Percentiles rank a stretch among this genome's conserved stretches.
These are phyloP conservation scores for Kingdonia uniflora DNA, from an alignment of 164 flowering plant genomes.

Conservation along the genomic window DNA sequence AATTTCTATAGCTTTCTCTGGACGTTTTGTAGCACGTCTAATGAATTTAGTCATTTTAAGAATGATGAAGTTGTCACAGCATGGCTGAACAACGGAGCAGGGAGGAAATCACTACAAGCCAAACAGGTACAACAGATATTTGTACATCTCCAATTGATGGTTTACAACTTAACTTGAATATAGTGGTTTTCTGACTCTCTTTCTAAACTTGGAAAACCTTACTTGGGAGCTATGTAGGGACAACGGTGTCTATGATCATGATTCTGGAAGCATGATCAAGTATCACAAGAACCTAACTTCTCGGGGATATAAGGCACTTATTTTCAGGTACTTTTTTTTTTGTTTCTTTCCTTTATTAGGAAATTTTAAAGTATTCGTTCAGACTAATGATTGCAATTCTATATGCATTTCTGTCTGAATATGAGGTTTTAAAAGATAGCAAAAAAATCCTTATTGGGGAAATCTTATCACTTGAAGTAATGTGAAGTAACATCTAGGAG, in stretches of 20 bases:
- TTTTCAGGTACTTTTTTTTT: constrained; percentile 47
- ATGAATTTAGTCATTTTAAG: constrained; percentile 22
- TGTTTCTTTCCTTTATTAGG: too few relatives aligned
- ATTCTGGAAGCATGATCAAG: constrained; percentile 88
- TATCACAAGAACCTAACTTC: constrained; percentile 80
- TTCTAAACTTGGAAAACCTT: constrained; percentile 22
- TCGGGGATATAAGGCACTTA: constrained; percentile 67
- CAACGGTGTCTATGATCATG: constrained; percentile 37
- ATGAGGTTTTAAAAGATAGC: too few relatives aligned
- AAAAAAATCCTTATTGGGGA: too few relatives aligned
- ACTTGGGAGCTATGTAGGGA: constrained; percentile 79
- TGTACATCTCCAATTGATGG: background rate
- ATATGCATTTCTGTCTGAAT: too few relatives aligned
- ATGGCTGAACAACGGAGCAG: constrained; percentile 72
- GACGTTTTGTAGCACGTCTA: too few relatives aligned
- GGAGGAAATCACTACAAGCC: constrained; percentile 81
- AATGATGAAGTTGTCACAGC: constrained; percentile 64
- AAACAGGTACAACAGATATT: constrained; percentile 32
- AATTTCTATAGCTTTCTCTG: too few relatives aligned
- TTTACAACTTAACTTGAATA: background rate
- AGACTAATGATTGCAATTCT: too few relatives aligned
- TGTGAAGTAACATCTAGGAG: too few relatives aligned
- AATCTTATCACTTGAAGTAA: too few relatives aligned
- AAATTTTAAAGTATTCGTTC: too few relatives aligned
- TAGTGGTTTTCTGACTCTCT: background rate